Conservation (phyloP, 495 filamentous ascomycete genomes). For the Penicillium antarcticum region DNA sequence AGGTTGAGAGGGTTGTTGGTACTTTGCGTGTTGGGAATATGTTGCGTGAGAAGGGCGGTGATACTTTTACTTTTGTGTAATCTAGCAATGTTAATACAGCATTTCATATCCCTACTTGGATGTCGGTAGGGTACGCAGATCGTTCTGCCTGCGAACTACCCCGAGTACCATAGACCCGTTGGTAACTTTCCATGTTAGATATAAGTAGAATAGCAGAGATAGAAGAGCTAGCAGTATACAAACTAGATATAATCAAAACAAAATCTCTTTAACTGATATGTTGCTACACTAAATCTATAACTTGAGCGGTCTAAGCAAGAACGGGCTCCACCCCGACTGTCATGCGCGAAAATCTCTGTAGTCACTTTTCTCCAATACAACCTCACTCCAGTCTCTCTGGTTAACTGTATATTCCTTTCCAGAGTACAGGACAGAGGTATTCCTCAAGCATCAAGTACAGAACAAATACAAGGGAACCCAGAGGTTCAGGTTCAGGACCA, state of each 20-base stretch:
- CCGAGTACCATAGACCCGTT: no score
- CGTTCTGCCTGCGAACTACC: no score
- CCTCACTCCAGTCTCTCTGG: no score
- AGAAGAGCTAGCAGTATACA: no score
- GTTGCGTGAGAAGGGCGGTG: slow-evolving; percentile 72
- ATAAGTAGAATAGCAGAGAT: no score
- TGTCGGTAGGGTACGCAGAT: no score
- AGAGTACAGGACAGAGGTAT: no score
- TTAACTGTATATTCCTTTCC: background rate
- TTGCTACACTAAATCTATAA: no score
- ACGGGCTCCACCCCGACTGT: background rate
- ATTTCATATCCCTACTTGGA: background rate
- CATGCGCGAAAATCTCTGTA: background rate
- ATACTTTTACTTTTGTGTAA: slow-evolving; percentile 70
- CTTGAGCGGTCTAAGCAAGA: background rate
- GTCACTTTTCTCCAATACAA: background rate
- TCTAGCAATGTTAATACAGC: background rate
- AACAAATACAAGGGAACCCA: background rate
- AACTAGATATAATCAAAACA: no score
- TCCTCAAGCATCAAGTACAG: no score
- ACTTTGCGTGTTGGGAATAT: slow-evolving; percentile 64
- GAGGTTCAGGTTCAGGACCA: background rate
- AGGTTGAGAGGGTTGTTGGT: slow-evolving; percentile 86
- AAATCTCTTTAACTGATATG: no score
- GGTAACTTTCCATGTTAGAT: no score